Evolutionary conservation across 306 rosid species (phyloP).

Genomic region (Begonia peltatifolia): DNA sequence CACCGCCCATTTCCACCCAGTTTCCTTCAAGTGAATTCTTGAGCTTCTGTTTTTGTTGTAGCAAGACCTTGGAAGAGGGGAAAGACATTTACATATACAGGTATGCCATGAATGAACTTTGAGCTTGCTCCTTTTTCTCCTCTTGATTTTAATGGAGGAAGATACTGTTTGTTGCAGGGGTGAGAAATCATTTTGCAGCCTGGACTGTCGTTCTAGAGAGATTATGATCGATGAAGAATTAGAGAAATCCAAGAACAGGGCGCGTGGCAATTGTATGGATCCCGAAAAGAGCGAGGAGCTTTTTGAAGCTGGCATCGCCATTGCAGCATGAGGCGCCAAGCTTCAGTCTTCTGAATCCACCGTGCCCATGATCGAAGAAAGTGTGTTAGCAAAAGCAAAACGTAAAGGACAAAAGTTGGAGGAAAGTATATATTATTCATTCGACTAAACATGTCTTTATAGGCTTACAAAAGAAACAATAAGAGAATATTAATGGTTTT

Average conservation of each 20-base stretch:
- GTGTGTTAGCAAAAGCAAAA: too few relatives aligned
- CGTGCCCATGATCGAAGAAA: conserved; percentile 15
- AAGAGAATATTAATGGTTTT: too few relatives aligned
- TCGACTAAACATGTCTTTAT: too few relatives aligned
- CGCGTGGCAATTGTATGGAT: conserved; percentile 20
- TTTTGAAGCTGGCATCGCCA: conserved; percentile 33
- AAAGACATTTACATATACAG: conserved; percentile 84
- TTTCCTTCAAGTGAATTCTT: conserved; percentile 45
- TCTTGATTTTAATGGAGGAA: not conserved
- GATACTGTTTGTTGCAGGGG: conserved; percentile 43
- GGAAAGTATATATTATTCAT: too few relatives aligned
- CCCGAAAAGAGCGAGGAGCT: conserved; percentile 24
- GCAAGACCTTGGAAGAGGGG: conserved; percentile 63
- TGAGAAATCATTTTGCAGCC: conserved; percentile 81
- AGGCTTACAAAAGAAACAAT: too few relatives aligned
- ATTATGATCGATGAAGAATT: conserved; percentile 61
- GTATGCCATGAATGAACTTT: conserved; percentile 21
- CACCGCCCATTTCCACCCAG: conserved; percentile 12
- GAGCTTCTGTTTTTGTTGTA: conserved; percentile 60
- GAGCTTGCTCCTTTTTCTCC: not conserved
- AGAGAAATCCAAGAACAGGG: conserved; percentile 25
- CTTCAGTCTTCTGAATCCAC: conserved; percentile 5
- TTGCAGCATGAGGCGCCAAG: conserved; percentile 21
- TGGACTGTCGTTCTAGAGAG: conserved; percentile 53
- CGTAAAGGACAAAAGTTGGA: too few relatives aligned